These are phyloP conservation scores for Amanita polypyramis DNA, from an alignment of 768 basidiomycete species.

Conservation along the genomic window DNA sequence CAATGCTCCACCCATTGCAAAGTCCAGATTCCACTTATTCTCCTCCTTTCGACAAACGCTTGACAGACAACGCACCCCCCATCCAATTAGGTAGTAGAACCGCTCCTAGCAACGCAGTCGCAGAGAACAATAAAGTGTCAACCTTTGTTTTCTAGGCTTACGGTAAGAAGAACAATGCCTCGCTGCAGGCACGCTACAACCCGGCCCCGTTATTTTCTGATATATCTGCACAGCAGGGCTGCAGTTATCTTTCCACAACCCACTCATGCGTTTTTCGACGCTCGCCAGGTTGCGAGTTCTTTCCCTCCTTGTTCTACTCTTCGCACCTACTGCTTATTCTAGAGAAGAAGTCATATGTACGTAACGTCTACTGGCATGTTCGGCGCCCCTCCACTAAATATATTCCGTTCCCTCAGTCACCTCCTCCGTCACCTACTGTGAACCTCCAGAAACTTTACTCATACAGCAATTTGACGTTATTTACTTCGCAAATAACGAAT, in stretches of 20 bases:
- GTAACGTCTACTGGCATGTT: slow-evolving; percentile 30
- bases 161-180: slow-evolving; percentile 7
- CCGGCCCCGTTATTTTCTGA: slow-evolving; percentile 3
- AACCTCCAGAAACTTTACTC: slow-evolving; percentile 70
- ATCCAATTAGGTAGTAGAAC: not conserved
- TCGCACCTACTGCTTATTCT: slow-evolving; percentile 28
- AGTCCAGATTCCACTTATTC: no score
- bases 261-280: slow-evolving; percentile 23
- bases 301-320: slow-evolving; percentile 25
- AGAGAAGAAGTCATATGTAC: slow-evolving; percentile 56
- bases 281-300: slow-evolving; percentile 74
- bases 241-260: slow-evolving; percentile 5
- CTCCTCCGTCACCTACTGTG: slow-evolving; percentile 82
- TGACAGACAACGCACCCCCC: not conserved
- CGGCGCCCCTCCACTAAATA: slow-evolving; percentile 8
- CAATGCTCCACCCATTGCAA: slow-evolving; percentile 1
- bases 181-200: slow-evolving; percentile 1
- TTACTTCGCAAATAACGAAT: slow-evolving; percentile 61
- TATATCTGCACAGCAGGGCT: slow-evolving; percentile 5
- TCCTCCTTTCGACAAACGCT: not conserved
- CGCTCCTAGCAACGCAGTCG: not conserved
- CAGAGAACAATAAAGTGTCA: not conserved
- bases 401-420: slow-evolving; percentile 42
- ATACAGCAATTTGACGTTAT: slow-evolving; percentile 68
- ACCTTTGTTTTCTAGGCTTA: not conserved